Conservation (phyloP, 1,284 basidiomycete species). For the Papiliotrema flavescens region DNA sequence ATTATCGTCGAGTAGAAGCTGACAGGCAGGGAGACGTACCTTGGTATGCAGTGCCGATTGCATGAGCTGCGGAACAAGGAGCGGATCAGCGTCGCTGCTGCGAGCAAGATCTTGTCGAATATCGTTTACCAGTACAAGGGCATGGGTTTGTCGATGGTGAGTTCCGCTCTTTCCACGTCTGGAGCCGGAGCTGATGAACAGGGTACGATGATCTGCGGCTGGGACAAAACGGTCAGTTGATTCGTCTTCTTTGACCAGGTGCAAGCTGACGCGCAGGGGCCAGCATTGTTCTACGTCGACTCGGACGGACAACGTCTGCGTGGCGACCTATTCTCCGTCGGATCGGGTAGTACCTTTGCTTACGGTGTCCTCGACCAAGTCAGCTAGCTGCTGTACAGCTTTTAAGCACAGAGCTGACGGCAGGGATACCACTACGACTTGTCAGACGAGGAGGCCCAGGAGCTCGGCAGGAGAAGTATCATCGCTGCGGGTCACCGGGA, state of each 20-base stretch:
- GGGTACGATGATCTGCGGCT: slow-evolving; percentile 99
- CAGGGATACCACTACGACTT: slow-evolving; percentile 89
- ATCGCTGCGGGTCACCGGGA: slow-evolving; percentile 97
- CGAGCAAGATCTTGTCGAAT: slow-evolving; percentile 95
- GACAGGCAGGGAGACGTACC: slow-evolving; percentile 80
- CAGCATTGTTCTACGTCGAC: slow-evolving; percentile 97
- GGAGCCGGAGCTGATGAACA: slow-evolving; percentile 33
- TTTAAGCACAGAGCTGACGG: slow-evolving; percentile 2
- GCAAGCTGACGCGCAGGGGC: slow-evolving; percentile 59
- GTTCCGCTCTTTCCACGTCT: slow-evolving; percentile 18
- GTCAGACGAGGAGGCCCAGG: slow-evolving; percentile 88
- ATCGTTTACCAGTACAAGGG: slow-evolving; percentile 98
- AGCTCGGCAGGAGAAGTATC: slow-evolving; percentile 90
- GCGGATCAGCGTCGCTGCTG: slow-evolving; percentile 96
- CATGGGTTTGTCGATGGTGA: slow-evolving; percentile 96
- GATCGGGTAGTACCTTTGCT: slow-evolving; percentile 96
- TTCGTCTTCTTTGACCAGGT: neutral
- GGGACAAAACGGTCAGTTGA: slow-evolving; percentile 88
- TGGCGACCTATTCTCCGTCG: slow-evolving; percentile 96
- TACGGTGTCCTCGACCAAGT: slow-evolving; percentile 95
- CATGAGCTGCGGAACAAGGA: slow-evolving; percentile 97
- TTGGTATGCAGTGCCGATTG: slow-evolving; percentile 94
- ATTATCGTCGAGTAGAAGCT: neutral
- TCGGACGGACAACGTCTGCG: slow-evolving; percentile 94
- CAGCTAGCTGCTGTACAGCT: too few species aligned